phyloP scores from a whole-genome alignment of 371 early-diverging fungal species.

The Sporodiniella umbellata region DNA sequence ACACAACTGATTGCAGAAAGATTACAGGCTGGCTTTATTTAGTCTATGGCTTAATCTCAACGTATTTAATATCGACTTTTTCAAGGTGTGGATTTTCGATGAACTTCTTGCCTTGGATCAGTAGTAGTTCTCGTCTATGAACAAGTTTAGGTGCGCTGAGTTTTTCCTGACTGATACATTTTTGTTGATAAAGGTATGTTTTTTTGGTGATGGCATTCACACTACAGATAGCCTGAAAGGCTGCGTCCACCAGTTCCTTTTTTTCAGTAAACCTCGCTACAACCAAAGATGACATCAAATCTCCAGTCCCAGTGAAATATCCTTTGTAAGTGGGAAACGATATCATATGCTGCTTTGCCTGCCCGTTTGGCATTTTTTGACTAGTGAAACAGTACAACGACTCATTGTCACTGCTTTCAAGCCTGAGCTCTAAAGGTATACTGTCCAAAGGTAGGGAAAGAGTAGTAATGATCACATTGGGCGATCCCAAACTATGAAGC shows the following conservation, averaged over 20 bases:
- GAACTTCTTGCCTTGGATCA: constrained; percentile 63
- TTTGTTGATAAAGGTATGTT: constrained; percentile 52
- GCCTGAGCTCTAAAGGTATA: constrained; percentile 28
- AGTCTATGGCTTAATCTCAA: background rate
- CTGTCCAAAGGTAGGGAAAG: constrained; percentile 34
- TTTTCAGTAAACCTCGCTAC: constrained; percentile 54
- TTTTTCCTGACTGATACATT: constrained; percentile 15
- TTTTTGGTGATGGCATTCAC: constrained; percentile 70
- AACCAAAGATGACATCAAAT: constrained; percentile 77
- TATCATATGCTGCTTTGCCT: constrained; percentile 55
- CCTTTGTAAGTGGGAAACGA: constrained; percentile 73
- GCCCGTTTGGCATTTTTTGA: constrained; percentile 11
- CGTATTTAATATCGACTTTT: constrained; percentile 2
- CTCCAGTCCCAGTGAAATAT: constrained; percentile 92
- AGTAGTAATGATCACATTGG: constrained; percentile 77
- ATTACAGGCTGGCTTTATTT: too few species aligned
- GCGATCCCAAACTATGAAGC: constrained; percentile 68
- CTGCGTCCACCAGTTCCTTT: constrained; percentile 32
- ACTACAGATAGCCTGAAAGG: constrained; percentile 60
- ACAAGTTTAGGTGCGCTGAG: constrained; percentile 40
- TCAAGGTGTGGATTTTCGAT: constrained; percentile 51
- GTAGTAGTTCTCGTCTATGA: constrained; percentile 56
- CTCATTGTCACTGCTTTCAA: constrained; percentile 9
- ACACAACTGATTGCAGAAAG: too few species aligned
- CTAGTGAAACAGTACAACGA: constrained; percentile 42